Evolutionary conservation across 371 early-diverging fungal species (phyloP).

Genomic region (Mucor sp.): DNA sequence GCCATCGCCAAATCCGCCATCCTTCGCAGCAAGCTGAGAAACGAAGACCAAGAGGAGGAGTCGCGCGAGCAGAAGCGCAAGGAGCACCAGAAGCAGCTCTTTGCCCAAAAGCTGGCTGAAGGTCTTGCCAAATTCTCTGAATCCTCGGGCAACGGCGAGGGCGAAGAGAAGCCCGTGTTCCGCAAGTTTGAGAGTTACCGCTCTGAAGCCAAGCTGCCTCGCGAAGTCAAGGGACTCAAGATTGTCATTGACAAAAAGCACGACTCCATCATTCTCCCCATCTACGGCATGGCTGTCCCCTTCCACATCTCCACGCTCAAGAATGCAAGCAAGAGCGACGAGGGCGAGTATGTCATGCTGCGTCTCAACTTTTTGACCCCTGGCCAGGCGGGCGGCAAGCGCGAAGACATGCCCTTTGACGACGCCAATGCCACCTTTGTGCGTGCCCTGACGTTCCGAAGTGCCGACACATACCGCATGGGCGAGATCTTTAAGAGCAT

Average conservation of each 20-base stretch:
- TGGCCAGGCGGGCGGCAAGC: slow-evolving; percentile 89
- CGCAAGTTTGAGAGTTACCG: slow-evolving; percentile 94
- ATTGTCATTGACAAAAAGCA: slow-evolving; percentile 91
- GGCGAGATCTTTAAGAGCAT: slow-evolving; percentile 84
- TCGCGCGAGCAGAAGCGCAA: slow-evolving; percentile 77
- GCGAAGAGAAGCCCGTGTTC: slow-evolving; percentile 73
- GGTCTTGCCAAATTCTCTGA: slow-evolving; percentile 81
- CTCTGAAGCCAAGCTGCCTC: slow-evolving; percentile 85
- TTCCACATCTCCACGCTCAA: slow-evolving; percentile 98
- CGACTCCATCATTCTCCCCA: slow-evolving; percentile 93
- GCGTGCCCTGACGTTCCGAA: slow-evolving; percentile 88
- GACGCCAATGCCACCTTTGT: slow-evolving; percentile 91
- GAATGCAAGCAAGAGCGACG: slow-evolving; percentile 94
- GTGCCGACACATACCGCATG: slow-evolving; percentile 83
- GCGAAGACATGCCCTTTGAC: slow-evolving; percentile 89
- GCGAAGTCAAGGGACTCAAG: slow-evolving; percentile 69
- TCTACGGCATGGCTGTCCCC: slow-evolving; percentile 97
- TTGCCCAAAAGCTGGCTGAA: slow-evolving; percentile 71
- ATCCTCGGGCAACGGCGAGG: slow-evolving; percentile 61
- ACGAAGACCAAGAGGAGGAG: slow-evolving; percentile 83
- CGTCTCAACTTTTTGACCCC: slow-evolving; percentile 98
- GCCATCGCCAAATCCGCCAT: slow-evolving; percentile 70
- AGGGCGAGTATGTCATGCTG: slow-evolving; percentile 92
- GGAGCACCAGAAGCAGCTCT: slow-evolving; percentile 89
- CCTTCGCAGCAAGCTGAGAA: slow-evolving; percentile 86